Evolutionary conservation across 768 basidiomycete genomes (phyloP), one percentile per base, ranked within the genome.

Genomic region (Guyanaporus albipodus): DNA sequence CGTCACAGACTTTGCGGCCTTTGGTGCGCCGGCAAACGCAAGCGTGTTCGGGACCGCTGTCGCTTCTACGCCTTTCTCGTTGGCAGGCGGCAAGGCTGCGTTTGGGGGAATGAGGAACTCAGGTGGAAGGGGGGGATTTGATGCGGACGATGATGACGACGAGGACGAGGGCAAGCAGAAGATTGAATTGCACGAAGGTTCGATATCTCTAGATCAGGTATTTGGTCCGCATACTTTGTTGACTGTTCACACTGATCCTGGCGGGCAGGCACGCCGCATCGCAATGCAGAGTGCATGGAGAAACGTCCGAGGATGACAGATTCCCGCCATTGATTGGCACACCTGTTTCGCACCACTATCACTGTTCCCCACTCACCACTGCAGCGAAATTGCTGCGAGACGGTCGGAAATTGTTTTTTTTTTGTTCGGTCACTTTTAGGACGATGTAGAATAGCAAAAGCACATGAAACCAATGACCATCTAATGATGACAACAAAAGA

Each of bases 141-240:
- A 78, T 38, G 75, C 72, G 14, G 80, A 83, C n/a, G 88, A 91
- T 0, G 90, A 92, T 0, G 91, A 92, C 0, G 91, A 81, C 1
- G 78, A 79, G 1, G 75, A 83, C 0, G 72, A 78, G 42, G 78
- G 80, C 15, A 74, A 74, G 56, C 87, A 92, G 64, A 80, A 72
- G 53, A 80, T 96, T 19, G 84, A 87, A 58, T 70, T 95, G 53
- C 72, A 76, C 54, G 88, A 91, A 60, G 88, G 85, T 57, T 82
- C 85, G 24, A 97, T 99, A 64, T 85, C 89, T 11, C 73, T 96
- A 49, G 95, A 98, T 54, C 95, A 97, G 79, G 92, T 91, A 55
- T 22, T 75, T 65, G 26, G 6, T 17, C 10, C 17, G n/a, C n/a
- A 21, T 1, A 10, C 37, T 31, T 36, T 38, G 33, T 43, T 18